phyloP scores from a whole-genome alignment of 345 rosid species.

The Raphanus raphanistrum region DNA sequence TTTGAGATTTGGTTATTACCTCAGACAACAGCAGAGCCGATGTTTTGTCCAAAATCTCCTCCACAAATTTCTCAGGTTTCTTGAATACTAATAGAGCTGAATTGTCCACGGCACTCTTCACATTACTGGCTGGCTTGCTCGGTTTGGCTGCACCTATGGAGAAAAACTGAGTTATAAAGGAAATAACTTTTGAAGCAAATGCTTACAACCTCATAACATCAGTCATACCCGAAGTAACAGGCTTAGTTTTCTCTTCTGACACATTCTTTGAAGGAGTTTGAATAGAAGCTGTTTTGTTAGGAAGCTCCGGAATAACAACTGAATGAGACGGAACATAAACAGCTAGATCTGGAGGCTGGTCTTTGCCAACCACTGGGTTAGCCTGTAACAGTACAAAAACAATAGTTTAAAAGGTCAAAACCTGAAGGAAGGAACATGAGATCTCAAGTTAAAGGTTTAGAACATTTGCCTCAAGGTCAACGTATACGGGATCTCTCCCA shows the following conservation, averaged over 20 bases:
- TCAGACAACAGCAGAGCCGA: conserved; percentile 58
- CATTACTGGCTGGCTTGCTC: conserved; percentile 41
- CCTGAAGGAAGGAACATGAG: conserved; percentile 2
- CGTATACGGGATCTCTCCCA: conserved; percentile 60
- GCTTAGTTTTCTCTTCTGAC: conserved; percentile 43
- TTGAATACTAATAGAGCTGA: conserved; percentile 38
- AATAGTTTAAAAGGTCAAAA: neutral
- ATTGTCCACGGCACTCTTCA: conserved; percentile 43
- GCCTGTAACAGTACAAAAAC: conserved; percentile 49
- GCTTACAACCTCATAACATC: neutral
- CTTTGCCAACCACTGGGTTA: conserved; percentile 81
- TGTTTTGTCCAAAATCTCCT: conserved; percentile 63
- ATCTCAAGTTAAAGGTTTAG: conserved; percentile 8
- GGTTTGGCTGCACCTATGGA: conserved; percentile 54
- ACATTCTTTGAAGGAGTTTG: conserved; percentile 39
- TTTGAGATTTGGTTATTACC: conserved; percentile 37
- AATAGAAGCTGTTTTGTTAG: conserved; percentile 38
- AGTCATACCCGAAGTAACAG: conserved; percentile 50
- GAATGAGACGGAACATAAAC: conserved; percentile 68
- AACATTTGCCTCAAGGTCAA: conserved; percentile 72
- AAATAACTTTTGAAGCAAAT: neutral
- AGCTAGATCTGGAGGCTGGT: conserved; percentile 92
- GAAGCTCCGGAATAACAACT: conserved; percentile 50
- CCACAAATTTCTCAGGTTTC: conserved; percentile 60
- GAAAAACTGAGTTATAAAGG: neutral